These are phyloP conservation scores for Citrus medica DNA, from an alignment of 345 rosid genomes.

Conservation along the genomic window DNA sequence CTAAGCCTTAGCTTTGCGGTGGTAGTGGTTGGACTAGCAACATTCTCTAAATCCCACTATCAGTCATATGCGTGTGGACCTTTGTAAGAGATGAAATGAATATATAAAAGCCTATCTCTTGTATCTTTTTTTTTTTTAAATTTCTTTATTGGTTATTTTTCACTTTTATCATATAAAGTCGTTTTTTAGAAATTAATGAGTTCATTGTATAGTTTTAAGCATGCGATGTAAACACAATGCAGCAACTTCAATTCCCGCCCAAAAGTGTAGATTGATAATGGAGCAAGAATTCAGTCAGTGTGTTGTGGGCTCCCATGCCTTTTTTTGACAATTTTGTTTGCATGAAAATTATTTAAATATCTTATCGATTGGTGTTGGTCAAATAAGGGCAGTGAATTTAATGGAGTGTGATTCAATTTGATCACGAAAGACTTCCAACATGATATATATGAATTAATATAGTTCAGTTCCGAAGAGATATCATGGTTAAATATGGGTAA, in stretches of 20 bases:
- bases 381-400: neutral
- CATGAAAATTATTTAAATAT: neutral
- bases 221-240: constrained; percentile 6
- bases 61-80: constrained; percentile 32
- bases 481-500: too few species aligned
- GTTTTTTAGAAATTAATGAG: neutral
- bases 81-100: neutral
- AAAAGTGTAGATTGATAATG: neutral
- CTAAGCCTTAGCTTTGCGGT: constrained; percentile 11
- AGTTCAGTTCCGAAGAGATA: too few species aligned
- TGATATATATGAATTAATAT: neutral
- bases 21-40: constrained; percentile 19
- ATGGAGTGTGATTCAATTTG: neutral
- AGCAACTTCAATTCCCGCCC: neutral
- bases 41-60: constrained; percentile 5
- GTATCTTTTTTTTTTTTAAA: too few species aligned
- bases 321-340: neutral
- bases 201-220: neutral
- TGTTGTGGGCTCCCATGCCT: neutral
- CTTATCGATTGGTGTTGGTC: neutral
- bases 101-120: neutral
- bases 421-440: neutral
- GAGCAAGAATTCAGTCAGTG: neutral
- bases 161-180: neutral
- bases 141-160: neutral